These are phyloP conservation scores for Pseudogymnoascus sp. DNA, from an alignment of 2,329 filamentous ascomycete species.

Conservation along the genomic window DNA sequence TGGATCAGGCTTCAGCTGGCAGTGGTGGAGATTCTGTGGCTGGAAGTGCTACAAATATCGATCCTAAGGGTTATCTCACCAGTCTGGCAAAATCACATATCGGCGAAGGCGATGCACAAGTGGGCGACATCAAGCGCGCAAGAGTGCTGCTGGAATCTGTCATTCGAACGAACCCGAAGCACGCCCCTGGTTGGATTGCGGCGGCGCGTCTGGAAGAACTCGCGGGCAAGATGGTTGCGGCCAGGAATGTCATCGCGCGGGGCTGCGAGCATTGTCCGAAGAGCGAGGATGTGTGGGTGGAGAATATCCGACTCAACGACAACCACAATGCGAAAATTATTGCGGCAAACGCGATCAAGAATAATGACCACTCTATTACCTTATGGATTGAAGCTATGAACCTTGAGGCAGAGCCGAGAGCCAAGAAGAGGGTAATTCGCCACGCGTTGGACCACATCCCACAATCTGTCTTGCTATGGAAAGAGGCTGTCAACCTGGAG, in stretches of 20 bases:
- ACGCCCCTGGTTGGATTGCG: slow-evolving; percentile 93
- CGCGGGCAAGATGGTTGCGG: slow-evolving; percentile 83
- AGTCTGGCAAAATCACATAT: slow-evolving; percentile 76
- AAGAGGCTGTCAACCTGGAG: slow-evolving; percentile 90
- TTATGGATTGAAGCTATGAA: slow-evolving; percentile 96
- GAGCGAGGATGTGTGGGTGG: slow-evolving; percentile 91
- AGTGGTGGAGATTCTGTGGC: slow-evolving; percentile 59
- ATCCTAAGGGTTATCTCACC: slow-evolving; percentile 92
- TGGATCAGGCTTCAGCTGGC: slow-evolving; percentile 77
- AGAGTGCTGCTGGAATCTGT: slow-evolving; percentile 90
- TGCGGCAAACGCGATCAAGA: slow-evolving; percentile 84
- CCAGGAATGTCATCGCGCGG: slow-evolving; percentile 76
- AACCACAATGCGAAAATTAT: slow-evolving; percentile 92
- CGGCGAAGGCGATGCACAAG: slow-evolving; percentile 70
- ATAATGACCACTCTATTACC: slow-evolving; percentile 78
- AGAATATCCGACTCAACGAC: slow-evolving; percentile 90
- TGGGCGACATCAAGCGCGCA: slow-evolving; percentile 92
- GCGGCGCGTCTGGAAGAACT: slow-evolving; percentile 86
- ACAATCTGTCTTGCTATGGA: slow-evolving; percentile 95
- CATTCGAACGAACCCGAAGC: slow-evolving; percentile 92
- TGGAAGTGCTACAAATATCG: slow-evolving; percentile 83
- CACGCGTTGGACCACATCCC: slow-evolving; percentile 89
- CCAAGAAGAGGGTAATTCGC: slow-evolving; percentile 86
- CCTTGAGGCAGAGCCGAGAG: slow-evolving; percentile 70
- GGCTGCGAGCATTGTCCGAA: slow-evolving; percentile 89